phyloP scores from a whole-genome alignment of 495 filamentous ascomycete genomes.

The Ramalina intermedia region DNA sequence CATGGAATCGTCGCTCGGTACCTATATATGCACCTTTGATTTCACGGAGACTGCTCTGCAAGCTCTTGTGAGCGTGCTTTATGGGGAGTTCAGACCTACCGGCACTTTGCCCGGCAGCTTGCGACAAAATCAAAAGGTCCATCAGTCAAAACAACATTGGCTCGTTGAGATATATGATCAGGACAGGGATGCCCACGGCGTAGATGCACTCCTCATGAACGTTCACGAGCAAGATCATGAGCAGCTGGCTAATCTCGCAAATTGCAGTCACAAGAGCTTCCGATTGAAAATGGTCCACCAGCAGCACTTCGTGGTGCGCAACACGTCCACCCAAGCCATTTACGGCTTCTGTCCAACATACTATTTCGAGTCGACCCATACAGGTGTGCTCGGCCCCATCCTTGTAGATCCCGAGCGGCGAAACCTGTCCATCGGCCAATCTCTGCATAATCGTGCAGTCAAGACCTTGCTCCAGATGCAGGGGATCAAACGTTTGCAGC shows the following conservation, averaged over 20 bases:
- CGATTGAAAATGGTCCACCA: slow-evolving; percentile 58
- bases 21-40: slow-evolving; percentile 86
- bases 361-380: slow-evolving; percentile 49
- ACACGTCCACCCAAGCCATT: slow-evolving; percentile 72
- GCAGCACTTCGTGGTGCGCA: slow-evolving; percentile 78
- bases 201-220: slow-evolving; percentile 52
- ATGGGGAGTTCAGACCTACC: slow-evolving; percentile 58
- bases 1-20: slow-evolving; percentile 74
- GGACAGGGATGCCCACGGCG: slow-evolving; percentile 53
- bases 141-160: slow-evolving; percentile 71
- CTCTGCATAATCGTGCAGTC: slow-evolving; percentile 68
- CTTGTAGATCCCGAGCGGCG: slow-evolving; percentile 73
- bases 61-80: slow-evolving; percentile 65
- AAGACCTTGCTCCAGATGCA: slow-evolving; percentile 52
- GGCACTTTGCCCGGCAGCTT: slow-evolving; percentile 63
- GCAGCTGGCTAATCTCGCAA: slow-evolving; percentile 42
- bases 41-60: slow-evolving; percentile 82
- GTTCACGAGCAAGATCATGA: slow-evolving; percentile 34
- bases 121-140: slow-evolving; percentile 64
- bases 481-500: slow-evolving; percentile 58
- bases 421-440: slow-evolving; percentile 75
- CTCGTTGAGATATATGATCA: slow-evolving; percentile 74
- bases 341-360: slow-evolving; percentile 87
- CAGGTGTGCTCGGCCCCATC: slow-evolving; percentile 65
- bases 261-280: slow-evolving; percentile 62